Percentiles rank a stretch among this genome's conserved stretches.
Evolutionary conservation across 2,329 filamentous ascomycete genomes (phyloP).

Genomic region (Colletotrichum godetiae): DNA sequence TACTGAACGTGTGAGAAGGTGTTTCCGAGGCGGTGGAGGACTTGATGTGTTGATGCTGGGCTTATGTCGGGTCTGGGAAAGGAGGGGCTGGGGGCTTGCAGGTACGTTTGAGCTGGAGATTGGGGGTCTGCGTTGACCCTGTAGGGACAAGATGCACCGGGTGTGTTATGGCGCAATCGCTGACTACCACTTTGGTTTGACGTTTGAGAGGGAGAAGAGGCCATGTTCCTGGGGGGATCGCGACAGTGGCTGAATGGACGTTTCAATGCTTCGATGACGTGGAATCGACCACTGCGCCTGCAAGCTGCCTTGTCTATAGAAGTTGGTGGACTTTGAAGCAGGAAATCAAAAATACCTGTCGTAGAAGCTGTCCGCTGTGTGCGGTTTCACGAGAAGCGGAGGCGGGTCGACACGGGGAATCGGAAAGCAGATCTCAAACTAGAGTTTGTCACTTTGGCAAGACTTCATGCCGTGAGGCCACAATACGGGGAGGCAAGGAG

Average conservation of each 20-base stretch:
- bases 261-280: background rate
- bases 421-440: background rate
- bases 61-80: slow-evolving; percentile 37
- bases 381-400: background rate
- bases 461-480: background rate
- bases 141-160: background rate
- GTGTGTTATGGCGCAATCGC: background rate
- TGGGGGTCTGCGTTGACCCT: no score
- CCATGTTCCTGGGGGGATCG: background rate
- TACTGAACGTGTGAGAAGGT: slow-evolving; percentile 57
- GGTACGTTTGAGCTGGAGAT: background rate
- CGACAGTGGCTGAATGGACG: no score
- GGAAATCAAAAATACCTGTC: background rate
- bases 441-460: background rate
- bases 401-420: background rate
- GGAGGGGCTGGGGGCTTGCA: background rate
- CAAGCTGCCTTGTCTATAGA: background rate
- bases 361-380: background rate
- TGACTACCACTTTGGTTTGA: background rate
- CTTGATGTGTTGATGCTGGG: slow-evolving; percentile 45
- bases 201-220: background rate
- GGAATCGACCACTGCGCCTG: background rate
- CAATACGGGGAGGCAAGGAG: background rate
- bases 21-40: slow-evolving; percentile 51
- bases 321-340: background rate